phyloP scores from a whole-genome alignment of 1,284 basidiomycete species.

The Rhizoctonia solani region DNA sequence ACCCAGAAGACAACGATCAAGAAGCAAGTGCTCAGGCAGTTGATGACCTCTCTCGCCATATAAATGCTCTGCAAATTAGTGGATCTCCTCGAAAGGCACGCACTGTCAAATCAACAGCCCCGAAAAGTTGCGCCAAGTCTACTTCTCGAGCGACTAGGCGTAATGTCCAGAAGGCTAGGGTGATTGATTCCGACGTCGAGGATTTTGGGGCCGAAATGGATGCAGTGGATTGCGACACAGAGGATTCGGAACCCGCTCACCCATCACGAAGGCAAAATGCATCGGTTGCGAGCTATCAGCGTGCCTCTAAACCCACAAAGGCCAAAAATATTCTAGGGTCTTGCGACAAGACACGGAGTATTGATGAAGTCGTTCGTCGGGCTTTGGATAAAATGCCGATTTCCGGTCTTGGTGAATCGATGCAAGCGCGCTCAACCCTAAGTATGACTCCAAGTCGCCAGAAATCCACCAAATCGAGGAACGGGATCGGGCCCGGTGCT shows the following conservation, averaged over 20 bases:
- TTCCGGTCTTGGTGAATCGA: no score
- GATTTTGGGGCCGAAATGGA: slow-evolving; percentile 34
- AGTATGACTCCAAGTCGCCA: no score
- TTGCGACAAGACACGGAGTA: no score
- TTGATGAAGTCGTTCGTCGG: no score
- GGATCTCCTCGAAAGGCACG: background rate
- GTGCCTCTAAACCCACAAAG: no score
- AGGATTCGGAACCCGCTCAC: slow-evolving; percentile 1
- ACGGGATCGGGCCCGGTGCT: no score
- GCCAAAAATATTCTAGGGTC: no score
- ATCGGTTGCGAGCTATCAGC: no score
- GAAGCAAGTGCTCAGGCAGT: slow-evolving; percentile 12
- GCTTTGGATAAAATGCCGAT: no score
- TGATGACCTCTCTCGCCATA: background rate
- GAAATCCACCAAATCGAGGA: no score
- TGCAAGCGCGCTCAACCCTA: no score
- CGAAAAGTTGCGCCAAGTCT: background rate
- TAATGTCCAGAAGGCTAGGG: background rate
- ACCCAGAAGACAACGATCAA: slow-evolving; percentile 36
- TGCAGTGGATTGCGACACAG: slow-evolving; percentile 17
- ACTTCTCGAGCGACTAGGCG: background rate
- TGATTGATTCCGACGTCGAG: slow-evolving; percentile 5
- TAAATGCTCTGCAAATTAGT: background rate
- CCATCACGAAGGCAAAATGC: no score
- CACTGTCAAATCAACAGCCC: background rate